Conservation (phyloP, 768 basidiomycete genomes). For the Amanita rubescens region DNA sequence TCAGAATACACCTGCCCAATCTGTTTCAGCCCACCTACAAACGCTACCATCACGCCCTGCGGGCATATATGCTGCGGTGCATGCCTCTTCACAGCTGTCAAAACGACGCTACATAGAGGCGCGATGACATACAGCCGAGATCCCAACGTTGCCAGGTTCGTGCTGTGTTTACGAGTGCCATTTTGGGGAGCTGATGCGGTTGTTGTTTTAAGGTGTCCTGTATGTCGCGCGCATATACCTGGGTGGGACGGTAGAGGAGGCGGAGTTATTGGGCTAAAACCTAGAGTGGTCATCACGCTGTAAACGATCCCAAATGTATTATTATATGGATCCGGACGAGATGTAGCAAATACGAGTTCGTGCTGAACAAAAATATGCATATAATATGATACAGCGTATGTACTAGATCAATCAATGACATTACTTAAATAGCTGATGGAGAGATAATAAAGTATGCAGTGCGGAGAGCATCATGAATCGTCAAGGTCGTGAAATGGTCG, state of each 20-base stretch:
- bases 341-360: too few species aligned
- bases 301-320: too few species aligned
- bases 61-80: conserved; percentile 74
- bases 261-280: conserved; percentile 57
- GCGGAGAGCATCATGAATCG: too few species aligned
- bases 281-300: conserved; percentile 35
- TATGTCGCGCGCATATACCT: conserved; percentile 58
- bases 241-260: conserved; percentile 68
- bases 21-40: conserved; percentile 68
- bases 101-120: conserved; percentile 48
- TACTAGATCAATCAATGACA: too few species aligned
- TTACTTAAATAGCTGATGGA: too few species aligned
- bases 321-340: too few species aligned
- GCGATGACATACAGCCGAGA: conserved; percentile 22
- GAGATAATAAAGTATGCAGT: too few species aligned
- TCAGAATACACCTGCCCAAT: conserved; percentile 72
- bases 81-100: conserved; percentile 69
- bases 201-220: conserved; percentile 46
- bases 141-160: conserved; percentile 33
- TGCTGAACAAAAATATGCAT: too few species aligned
- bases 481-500: too few species aligned
- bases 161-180: not conserved
- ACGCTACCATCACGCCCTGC: conserved; percentile 73
- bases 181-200: not conserved
- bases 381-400: too few species aligned